phyloP scores from a whole-genome alignment of 2,329 filamentous ascomycete genomes.

The Beauveria sp. region DNA sequence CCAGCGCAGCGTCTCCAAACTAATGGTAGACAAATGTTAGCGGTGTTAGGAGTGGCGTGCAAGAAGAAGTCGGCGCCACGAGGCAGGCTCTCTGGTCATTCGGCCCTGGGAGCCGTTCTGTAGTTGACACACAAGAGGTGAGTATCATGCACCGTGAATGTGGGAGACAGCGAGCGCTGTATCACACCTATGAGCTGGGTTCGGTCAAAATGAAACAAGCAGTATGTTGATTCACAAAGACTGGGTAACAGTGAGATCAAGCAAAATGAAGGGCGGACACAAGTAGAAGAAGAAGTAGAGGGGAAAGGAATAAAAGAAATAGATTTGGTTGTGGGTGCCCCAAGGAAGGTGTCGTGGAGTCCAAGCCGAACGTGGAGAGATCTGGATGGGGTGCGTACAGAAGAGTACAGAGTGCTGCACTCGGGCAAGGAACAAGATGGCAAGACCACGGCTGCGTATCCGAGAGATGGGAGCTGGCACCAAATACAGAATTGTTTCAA shows the following conservation, averaged over 20 bases:
- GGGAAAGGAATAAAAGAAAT: not conserved
- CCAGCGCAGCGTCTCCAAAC: not conserved
- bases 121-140: not conserved
- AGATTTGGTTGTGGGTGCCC: slow-evolving; percentile 8
- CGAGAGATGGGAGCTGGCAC: slow-evolving; percentile 3
- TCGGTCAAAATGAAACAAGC: slow-evolving; percentile 7
- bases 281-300: not conserved
- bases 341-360: slow-evolving; percentile 9
- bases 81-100: not conserved
- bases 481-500: not conserved
- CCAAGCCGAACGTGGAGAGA: slow-evolving; percentile 8
- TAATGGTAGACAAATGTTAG: not conserved
- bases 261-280: not conserved
- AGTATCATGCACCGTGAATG: not conserved
- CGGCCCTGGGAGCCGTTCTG: not conserved
- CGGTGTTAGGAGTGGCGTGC: not conserved
- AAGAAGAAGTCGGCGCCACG: not conserved
- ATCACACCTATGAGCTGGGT: not conserved
- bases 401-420: not conserved
- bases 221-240: not conserved
- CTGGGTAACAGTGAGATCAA: not conserved
- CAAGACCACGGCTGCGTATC: slow-evolving; percentile 4
- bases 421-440: not conserved
- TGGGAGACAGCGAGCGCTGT: slow-evolving; percentile 1
- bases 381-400: slow-evolving; percentile 4